Evolutionary conservation across 2,329 filamentous ascomycete genomes (phyloP), one percentile per base, ranked within the genome.

Genomic region (Raffaelea deltoideospora): DNA sequence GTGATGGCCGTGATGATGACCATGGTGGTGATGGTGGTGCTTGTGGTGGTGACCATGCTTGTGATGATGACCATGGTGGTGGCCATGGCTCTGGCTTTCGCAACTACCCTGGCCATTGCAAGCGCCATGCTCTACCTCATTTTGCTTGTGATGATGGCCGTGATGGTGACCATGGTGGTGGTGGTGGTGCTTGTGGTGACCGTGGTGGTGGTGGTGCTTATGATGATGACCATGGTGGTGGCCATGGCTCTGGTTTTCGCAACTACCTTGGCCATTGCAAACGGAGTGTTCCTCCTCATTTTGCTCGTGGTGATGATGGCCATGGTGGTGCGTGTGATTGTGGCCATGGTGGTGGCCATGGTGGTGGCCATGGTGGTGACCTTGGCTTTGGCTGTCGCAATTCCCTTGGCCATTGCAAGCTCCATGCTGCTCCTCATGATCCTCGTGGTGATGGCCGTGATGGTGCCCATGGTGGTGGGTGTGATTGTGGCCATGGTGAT

Each of bases 41-140:
- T n/a, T n/a, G n/a, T n/a, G n/a, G n/a, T n/a, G 4, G 21, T 37
- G 35, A 15, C 19, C 5, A 11, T 33, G 23, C 11, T 24, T 15
- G 9, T 36, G n/a, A 11, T 36, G 30, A 6, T 35, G 28, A n/a
- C 36, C 31, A 15, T 38, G 27, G 13, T 36, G 23, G 11, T 31
- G 19, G 29, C 37, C 32, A n/a, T 22, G 9, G 18, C 35, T 26
- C 17, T 23, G 24, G 11, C 21, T 13, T 4, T 26, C 9, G 13
- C 20, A 13, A 14, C 33, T 22, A 9, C 30, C 20, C 13, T 34
- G n/a, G 18, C 31, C 30, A n/a, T 30, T 3, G 15, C 33, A 23
- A 11, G 24, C 14, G 27, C 19, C 14, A n/a, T 22, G 19, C 30
- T n/a, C n/a, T n/a, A n/a, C n/a, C n/a, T n/a, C n/a, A n/a, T n/a